Evolutionary conservation across 1,284 basidiomycete species (phyloP).

Genomic region (Malassezia globosa): DNA sequence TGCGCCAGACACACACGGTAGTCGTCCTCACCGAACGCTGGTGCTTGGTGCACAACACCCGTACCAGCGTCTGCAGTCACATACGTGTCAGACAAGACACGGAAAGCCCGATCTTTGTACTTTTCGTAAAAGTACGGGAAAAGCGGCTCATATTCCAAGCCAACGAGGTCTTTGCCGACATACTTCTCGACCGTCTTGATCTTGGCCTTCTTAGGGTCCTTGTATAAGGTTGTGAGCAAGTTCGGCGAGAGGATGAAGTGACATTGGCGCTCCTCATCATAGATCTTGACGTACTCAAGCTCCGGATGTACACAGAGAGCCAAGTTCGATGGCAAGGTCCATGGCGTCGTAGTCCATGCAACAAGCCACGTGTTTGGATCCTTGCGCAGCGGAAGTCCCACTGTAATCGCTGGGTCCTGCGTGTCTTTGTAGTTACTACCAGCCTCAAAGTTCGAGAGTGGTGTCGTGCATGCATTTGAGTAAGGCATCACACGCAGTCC

Average conservation of each 20-base stretch:
- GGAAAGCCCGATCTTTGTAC: constrained; percentile 85
- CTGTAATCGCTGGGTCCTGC: constrained; percentile 84
- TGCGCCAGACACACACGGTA: constrained; percentile 80
- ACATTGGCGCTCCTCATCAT: constrained; percentile 73
- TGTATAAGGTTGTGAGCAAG: constrained; percentile 80
- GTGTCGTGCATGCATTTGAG: constrained; percentile 89
- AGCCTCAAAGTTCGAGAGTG: constrained; percentile 95
- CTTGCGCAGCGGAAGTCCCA: constrained; percentile 82
- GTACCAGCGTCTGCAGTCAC: constrained; percentile 90
- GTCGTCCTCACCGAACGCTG: constrained; percentile 97
- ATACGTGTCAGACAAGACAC: constrained; percentile 79
- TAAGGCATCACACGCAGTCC: constrained; percentile 96
- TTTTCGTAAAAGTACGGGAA: constrained; percentile 93
- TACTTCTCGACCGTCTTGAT: constrained; percentile 76
- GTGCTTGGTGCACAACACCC: constrained; percentile 97
- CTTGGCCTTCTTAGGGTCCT: constrained; percentile 94
- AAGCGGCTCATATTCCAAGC: constrained; percentile 87
- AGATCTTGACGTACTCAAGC: constrained; percentile 91
- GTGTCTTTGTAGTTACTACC: constrained; percentile 86
- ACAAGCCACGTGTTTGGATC: constrained; percentile 81
- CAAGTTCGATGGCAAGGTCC: constrained; percentile 93
- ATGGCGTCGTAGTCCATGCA: constrained; percentile 98
- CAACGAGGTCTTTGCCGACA: constrained; percentile 83
- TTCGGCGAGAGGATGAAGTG: constrained; percentile 89
- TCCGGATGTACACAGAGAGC: constrained; percentile 92